A percentile compares a stretch with the other conserved stretches of the same genome.
Evolutionary conservation across 257 asterid genomes (phyloP).

Genomic region (Craterostigma plantagineum): DNA sequence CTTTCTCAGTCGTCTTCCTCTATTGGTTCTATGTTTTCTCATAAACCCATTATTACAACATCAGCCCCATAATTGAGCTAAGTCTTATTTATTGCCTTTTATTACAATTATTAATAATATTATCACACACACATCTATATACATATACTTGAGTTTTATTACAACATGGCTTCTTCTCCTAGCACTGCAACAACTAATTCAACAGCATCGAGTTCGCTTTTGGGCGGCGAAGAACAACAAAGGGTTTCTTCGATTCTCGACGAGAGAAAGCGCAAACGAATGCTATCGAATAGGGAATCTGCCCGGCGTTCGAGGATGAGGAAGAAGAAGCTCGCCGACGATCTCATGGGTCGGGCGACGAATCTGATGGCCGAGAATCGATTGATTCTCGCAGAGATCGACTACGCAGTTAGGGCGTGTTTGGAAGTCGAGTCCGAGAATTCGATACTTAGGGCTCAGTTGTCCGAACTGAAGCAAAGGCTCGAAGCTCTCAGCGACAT

Average conservation of each 20-base stretch:
- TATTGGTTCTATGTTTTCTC: slow-evolving; percentile 83
- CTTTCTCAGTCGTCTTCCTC: slow-evolving; percentile 76
- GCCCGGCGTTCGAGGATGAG: slow-evolving; percentile 65
- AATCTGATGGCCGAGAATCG: slow-evolving; percentile 28
- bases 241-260: slow-evolving; percentile 24
- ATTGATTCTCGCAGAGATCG: slow-evolving; percentile 16
- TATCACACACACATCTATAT: neutral
- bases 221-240: too few species aligned
- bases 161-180: slow-evolving; percentile 14
- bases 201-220: slow-evolving; percentile 27
- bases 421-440: slow-evolving; percentile 40
- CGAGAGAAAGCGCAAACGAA: slow-evolving; percentile 47
- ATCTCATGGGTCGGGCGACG: slow-evolving; percentile 19
- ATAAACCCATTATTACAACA: slow-evolving; percentile 8
- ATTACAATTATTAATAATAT: neutral
- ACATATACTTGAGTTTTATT: too few species aligned
- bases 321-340: slow-evolving; percentile 50
- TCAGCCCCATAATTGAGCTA: neutral
- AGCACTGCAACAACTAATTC: slow-evolving; percentile 10
- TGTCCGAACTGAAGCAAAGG: slow-evolving; percentile 40
- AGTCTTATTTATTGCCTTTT: too few species aligned
- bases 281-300: slow-evolving; percentile 64
- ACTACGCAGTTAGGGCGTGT: slow-evolving; percentile 16
- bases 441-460: slow-evolving; percentile 49
- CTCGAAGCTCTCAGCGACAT: slow-evolving; percentile 46